Evolutionary conservation across 331 rosid genomes (phyloP).

Genomic region (Phaseolus coccineus): DNA sequence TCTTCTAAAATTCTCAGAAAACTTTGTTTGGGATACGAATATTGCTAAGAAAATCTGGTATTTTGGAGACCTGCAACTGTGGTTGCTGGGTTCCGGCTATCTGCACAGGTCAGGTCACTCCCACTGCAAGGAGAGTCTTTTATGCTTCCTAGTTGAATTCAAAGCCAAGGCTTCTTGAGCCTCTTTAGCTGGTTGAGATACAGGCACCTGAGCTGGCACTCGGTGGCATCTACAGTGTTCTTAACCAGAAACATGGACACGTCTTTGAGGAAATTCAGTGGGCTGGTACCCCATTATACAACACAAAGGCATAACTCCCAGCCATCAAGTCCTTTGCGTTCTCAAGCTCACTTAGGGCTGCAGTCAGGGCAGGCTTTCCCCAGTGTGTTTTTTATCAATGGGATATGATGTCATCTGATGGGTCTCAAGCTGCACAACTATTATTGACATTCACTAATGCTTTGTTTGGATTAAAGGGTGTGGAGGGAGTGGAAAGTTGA

Average conservation of each 20-base stretch:
- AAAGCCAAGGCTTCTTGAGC: conserved; percentile 84
- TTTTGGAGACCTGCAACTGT: conserved; percentile 40
- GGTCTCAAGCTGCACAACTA: conserved; percentile 68
- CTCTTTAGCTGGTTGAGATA: conserved; percentile 77
- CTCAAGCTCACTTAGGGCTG: conserved; percentile 72
- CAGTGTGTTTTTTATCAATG: conserved; percentile 69
- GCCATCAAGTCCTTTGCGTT: conserved; percentile 78
- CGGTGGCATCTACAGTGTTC: conserved; percentile 92
- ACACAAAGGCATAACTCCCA: conserved; percentile 80
- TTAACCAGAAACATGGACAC: conserved; percentile 86
- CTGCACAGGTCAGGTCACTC: conserved; percentile 59
- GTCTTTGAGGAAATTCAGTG: conserved; percentile 89
- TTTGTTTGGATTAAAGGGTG: too few relatives aligned
- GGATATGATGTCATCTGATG: conserved; percentile 83
- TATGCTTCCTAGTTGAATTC: conserved; percentile 84
- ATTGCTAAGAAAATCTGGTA: conserved; percentile 92
- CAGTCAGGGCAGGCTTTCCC: conserved; percentile 85
- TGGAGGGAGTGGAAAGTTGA: too few relatives aligned
- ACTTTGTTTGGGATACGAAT: conserved; percentile 86
- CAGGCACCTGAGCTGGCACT: conserved; percentile 84
- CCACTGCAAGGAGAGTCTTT: conserved; percentile 82
- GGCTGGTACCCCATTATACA: conserved; percentile 86
- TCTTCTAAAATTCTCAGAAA: conserved; percentile 72
- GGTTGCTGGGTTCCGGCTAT: conserved; percentile 61
- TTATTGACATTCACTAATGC: conserved; percentile 43